phyloP scores from a whole-genome alignment of 1,139 yeast genomes.

The Taphrina flavorubra region DNA sequence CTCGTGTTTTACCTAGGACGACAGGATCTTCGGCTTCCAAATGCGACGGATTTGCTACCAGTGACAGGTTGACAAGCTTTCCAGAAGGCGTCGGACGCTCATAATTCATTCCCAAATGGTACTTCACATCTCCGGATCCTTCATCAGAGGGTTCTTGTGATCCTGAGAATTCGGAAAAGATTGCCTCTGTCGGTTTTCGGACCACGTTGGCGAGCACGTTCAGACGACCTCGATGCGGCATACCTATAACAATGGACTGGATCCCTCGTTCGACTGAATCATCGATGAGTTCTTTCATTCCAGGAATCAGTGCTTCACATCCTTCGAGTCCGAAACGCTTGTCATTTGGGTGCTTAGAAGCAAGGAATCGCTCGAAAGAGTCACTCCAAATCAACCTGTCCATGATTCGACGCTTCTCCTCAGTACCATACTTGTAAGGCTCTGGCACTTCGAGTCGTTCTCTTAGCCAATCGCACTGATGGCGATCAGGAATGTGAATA shows the following conservation, averaged over 20 bases:
- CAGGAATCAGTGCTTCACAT: conserved; percentile 95
- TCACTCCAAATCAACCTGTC: conserved; percentile 98
- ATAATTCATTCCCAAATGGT: conserved; percentile 99
- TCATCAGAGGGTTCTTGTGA: conserved; percentile 75
- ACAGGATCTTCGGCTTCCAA: conserved; percentile 99
- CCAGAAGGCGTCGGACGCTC: conserved; percentile 99
- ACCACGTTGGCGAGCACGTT: conserved; percentile 97
- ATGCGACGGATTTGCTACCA: conserved; percentile 98
- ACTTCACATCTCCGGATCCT: conserved; percentile 98
- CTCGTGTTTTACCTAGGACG: conserved; percentile 96
- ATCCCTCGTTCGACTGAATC: conserved; percentile 91
- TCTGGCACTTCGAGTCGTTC: conserved; percentile 91
- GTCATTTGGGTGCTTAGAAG: conserved; percentile 96
- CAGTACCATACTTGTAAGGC: conserved; percentile 81
- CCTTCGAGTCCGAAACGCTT: conserved; percentile 99
- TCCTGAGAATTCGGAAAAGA: conserved; percentile 94
- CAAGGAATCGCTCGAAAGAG: conserved; percentile 86
- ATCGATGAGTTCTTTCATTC: conserved; percentile 94
- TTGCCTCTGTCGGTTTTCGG: conserved; percentile 97
- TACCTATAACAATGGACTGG: conserved; percentile 96
- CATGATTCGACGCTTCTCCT: conserved; percentile 93
- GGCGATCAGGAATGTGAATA: conserved; percentile 94
- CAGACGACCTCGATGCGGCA: conserved; percentile 99
- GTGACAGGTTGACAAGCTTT: conserved; percentile 88
- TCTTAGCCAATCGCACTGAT: conserved; percentile 97